Evolutionary conservation across 2,329 filamentous ascomycete genomes (phyloP), one percentile per base, ranked within the genome.

Genomic region (Aureobasidium sp.): DNA sequence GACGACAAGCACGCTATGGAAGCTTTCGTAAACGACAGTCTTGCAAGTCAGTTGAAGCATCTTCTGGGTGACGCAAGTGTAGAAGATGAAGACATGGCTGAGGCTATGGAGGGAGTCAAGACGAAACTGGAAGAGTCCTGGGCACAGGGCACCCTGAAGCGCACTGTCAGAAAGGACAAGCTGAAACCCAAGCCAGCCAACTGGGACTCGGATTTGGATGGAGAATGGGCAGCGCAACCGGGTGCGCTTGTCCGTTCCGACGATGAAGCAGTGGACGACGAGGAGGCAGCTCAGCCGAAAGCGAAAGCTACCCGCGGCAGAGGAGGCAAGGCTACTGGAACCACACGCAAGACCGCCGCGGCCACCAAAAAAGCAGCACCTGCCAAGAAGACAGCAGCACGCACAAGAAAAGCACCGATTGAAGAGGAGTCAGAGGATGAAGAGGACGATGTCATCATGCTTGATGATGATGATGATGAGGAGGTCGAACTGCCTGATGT

Each of bases 201-300:
- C 2, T 97, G 92, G 91, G 91, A 97, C 70, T 90, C 85, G n/a
- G 93, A 97, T 66, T 78, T 92, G 29, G 88, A 96, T 55, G 94
- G 92, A 0, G 81, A 82, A 56, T 97, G 93, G 92, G 88, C 88
- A 64, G 88, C 94, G 52, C 85, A 91, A 63, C 84, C 89, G 0
- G 87, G 84, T 8, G 89, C 87, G 1, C 73, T 86, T 5, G 79
- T 86, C 48, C 76, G 76, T 63, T 78, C 78, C 2, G 79, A 82
- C n/a, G 72, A 71, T 14, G 81, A 78, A 17, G 78, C 78, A 15
- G 74, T 76, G 45, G 76, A 76, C 39, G 75, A 75, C 17, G 72
- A 75, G 4, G 70, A 67, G 22, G 63, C 63, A 9, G 63, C 71
- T 22, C 66, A 70, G 45, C 58, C 56, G 22, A 75, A 74, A 56